Conservation (phyloP, 345 rosid species). For the Cochlearia excelsa region DNA sequence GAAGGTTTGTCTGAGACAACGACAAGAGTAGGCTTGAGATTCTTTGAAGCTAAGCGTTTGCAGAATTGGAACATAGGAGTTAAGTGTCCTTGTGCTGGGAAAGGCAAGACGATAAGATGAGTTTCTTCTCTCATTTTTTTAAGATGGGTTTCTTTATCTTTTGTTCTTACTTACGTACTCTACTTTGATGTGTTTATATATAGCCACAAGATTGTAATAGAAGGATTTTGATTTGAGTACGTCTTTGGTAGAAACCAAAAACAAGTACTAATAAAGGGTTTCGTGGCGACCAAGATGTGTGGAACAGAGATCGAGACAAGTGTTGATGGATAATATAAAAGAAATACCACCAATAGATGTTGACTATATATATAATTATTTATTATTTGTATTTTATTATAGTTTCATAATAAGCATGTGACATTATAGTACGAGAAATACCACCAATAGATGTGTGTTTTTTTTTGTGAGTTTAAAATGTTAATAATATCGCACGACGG, state of each 20-base stretch:
- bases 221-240: slow-evolving; percentile 18
- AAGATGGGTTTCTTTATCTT: background rate
- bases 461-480: too few relatives aligned
- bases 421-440: too few relatives aligned
- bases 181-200: slow-evolving; percentile 11
- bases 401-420: too few relatives aligned
- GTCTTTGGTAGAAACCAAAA: slow-evolving; percentile 22
- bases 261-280: background rate
- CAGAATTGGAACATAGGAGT: slow-evolving; percentile 61
- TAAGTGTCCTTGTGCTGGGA: slow-evolving; percentile 54
- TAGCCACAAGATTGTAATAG: background rate
- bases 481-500: too few relatives aligned
- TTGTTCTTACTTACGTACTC: background rate
- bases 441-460: too few relatives aligned
- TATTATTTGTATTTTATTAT: too few relatives aligned
- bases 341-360: slow-evolving; percentile 6
- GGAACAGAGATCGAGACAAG: slow-evolving; percentile 23
- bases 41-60: slow-evolving; percentile 51
- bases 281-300: slow-evolving; percentile 35
- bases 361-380: background rate
- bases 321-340: too few relatives aligned
- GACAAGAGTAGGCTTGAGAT: slow-evolving; percentile 43
- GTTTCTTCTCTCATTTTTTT: slow-evolving; percentile 20
- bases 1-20: slow-evolving; percentile 34
- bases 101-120: slow-evolving; percentile 41